Evolutionary conservation across 768 basidiomycete species (phyloP).

Genomic region (Lactarius vividus): DNA sequence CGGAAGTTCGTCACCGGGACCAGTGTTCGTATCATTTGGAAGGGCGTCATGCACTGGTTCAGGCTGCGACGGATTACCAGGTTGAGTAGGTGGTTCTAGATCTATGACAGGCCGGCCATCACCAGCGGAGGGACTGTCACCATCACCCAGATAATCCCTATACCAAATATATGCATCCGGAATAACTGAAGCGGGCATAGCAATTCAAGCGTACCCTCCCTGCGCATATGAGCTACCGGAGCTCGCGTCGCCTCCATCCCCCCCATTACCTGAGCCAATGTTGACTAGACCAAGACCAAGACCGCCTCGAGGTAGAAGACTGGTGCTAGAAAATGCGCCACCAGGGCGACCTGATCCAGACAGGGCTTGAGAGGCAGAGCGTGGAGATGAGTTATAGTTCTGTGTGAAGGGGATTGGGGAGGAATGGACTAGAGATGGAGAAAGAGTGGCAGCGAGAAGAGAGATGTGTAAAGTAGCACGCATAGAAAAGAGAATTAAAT

Average conservation of each 20-base stretch:
- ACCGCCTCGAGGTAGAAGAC: constrained; percentile 13
- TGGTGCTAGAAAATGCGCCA: constrained; percentile 19
- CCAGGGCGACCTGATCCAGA: constrained; percentile 23
- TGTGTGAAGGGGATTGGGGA: constrained; percentile 26
- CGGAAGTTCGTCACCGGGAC: constrained; percentile 5
- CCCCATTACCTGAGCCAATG: constrained; percentile 21
- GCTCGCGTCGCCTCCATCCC: constrained; percentile 27
- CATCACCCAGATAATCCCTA: constrained; percentile 3
- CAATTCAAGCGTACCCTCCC: constrained; percentile 14
- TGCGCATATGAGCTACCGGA: constrained; percentile 23
- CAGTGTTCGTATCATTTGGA: neutral
- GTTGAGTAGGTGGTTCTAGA: constrained; percentile 5
- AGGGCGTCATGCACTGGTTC: neutral
- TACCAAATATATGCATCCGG: neutral
- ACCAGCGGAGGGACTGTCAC: neutral
- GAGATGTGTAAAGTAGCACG: constrained; percentile 27
- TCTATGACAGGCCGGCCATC: constrained; percentile 15
- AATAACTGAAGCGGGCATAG: neutral
- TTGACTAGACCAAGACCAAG: constrained; percentile 25
- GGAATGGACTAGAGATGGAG: constrained; percentile 27
- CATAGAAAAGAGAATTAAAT: constrained; percentile 18
- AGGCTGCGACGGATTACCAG: constrained; percentile 7
- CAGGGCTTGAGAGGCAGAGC: constrained; percentile 11
- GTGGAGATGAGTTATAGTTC: constrained; percentile 19
- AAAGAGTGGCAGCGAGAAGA: constrained; percentile 28